Conservation (phyloP, 176 grass and related monocot species). For the Eragrostis curvula region DNA sequence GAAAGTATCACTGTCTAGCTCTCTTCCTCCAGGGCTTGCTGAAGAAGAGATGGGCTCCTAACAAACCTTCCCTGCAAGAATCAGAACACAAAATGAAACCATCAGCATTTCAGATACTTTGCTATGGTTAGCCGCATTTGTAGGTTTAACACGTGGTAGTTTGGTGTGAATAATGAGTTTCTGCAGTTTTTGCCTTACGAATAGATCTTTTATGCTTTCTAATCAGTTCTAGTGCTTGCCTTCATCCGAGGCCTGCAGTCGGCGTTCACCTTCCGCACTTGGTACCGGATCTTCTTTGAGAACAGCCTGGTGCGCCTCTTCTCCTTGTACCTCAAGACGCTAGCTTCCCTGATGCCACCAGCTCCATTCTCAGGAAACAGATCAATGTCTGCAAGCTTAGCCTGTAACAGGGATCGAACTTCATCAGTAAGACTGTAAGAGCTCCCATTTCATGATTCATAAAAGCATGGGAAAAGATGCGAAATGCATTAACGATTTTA, state of each 20-base stretch:
- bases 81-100: neutral
- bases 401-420: conserved; percentile 41
- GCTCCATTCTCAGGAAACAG: conserved; percentile 66
- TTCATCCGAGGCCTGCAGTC: conserved; percentile 98
- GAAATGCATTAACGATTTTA: neutral
- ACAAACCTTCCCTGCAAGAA: conserved; percentile 92
- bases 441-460: neutral
- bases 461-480: neutral
- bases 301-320: conserved; percentile 88
- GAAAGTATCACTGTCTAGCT: conserved; percentile 63
- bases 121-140: neutral
- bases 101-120: conserved; percentile 21
- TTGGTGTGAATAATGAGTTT: conserved; percentile 34
- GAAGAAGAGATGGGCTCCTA: conserved; percentile 91
- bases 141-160: conserved; percentile 15
- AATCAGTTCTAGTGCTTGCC: conserved; percentile 95
- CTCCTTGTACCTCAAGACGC: conserved; percentile 97
- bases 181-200: conserved; percentile 48
- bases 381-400: conserved; percentile 84
- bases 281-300: conserved; percentile 97
- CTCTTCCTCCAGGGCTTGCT: conserved; percentile 85
- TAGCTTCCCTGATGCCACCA: conserved; percentile 81
- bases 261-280: conserved; percentile 94
- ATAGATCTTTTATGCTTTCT: conserved; percentile 53
- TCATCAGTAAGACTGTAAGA: conserved; percentile 24